Conservation (phyloP, 2,329 filamentous ascomycete genomes). For the Tolypocladium guangdongense region DNA sequence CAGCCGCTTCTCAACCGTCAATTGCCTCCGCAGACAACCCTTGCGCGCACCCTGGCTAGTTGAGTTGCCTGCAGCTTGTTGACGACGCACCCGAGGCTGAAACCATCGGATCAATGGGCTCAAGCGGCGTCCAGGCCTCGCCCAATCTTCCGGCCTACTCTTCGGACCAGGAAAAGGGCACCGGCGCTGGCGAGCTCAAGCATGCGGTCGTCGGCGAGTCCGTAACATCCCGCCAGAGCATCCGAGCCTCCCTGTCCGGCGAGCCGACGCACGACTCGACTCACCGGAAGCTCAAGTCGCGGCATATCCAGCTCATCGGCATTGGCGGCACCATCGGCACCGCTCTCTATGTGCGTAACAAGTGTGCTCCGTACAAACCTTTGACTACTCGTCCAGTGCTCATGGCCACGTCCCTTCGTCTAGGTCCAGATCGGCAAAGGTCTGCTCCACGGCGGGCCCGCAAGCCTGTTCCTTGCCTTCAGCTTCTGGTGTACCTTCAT, state of each 20-base stretch:
- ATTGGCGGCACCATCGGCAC: conserved; percentile 57
- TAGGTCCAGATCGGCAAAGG: conserved; percentile 45
- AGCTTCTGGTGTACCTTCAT: conserved; percentile 51
- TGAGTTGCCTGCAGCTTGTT: not conserved
- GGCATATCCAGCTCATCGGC: conserved; percentile 49
- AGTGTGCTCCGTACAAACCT: not conserved
- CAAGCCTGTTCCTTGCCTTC: conserved; percentile 47
- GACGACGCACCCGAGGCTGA: not conserved
- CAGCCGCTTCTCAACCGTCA: not conserved
- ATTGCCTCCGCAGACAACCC: not conserved
- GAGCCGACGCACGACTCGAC: conserved; percentile 26
- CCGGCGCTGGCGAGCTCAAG: not conserved
- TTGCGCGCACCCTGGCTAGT: not conserved
- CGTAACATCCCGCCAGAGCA: not conserved
- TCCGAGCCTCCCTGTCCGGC: conserved; percentile 8
- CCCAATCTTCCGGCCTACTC: not conserved
- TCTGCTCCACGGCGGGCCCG: conserved; percentile 48
- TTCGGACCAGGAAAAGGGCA: not conserved
- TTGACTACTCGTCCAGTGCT: conserved; percentile 4
- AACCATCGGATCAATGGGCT: not conserved
- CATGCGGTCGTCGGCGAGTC: not conserved
- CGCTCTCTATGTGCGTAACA: conserved; percentile 38
- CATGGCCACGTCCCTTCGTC: conserved; percentile 6
- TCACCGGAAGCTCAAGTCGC: conserved; percentile 41
- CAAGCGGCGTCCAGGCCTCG: not conserved